Evolutionary conservation across 1,139 yeast genomes (phyloP).

Genomic region (Yamadazyma oceani): DNA sequence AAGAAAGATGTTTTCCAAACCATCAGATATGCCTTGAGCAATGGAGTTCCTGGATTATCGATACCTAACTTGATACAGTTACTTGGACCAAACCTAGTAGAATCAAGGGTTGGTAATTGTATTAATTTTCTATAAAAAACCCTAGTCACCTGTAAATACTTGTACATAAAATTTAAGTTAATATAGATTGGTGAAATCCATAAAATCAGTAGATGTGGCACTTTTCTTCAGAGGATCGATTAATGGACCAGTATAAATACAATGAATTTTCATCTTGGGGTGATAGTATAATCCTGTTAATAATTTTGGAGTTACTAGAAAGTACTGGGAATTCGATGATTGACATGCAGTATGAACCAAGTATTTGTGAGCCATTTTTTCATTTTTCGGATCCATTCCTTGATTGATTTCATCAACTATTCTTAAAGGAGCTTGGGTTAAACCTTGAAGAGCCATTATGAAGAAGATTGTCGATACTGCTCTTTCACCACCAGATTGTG

Average conservation of each 20-base stretch:
- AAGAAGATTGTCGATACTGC: constrained; percentile 93
- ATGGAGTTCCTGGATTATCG: constrained; percentile 68
- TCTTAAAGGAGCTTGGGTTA: constrained; percentile 86
- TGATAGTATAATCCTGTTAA: constrained; percentile 78
- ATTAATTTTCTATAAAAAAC: constrained; percentile 2
- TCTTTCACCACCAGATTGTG: constrained; percentile 97
- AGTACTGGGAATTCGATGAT: constrained; percentile 68
- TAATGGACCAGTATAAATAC: constrained; percentile 72
- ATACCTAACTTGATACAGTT: constrained; percentile 59
- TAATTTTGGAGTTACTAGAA: constrained; percentile 89
- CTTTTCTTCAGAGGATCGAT: constrained; percentile 25
- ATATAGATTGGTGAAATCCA: constrained; percentile 28
- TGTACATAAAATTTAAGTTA: not conserved
- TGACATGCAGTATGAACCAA: constrained; percentile 85
- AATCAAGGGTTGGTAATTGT: constrained; percentile 30
- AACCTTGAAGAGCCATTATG: constrained; percentile 88
- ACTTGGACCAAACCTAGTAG: constrained; percentile 50
- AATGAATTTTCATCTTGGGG: constrained; percentile 80
- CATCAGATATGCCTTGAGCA: constrained; percentile 72
- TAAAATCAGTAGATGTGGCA: constrained; percentile 24
- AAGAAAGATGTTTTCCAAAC: constrained; percentile 59
- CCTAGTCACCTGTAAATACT: not conserved
- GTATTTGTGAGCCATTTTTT: constrained; percentile 80
- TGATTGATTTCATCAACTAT: constrained; percentile 98
- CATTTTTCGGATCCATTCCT: constrained; percentile 97